Evolutionary conservation across 176 grass and related monocot species (phyloP).

Genomic region (Calamus simplicifolius): DNA sequence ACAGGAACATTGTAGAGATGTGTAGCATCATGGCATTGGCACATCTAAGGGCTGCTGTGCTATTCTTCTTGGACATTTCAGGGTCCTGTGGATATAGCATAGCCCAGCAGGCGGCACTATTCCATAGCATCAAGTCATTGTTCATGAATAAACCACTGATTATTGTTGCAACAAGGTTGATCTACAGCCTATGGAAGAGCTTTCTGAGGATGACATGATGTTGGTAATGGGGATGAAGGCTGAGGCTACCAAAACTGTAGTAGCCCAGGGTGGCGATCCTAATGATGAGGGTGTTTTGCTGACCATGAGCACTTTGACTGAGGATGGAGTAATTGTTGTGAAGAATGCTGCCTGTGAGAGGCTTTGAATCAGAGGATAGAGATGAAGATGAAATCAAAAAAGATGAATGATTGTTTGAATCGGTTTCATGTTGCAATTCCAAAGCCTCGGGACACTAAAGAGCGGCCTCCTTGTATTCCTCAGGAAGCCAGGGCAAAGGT

Average conservation of each 20-base stretch:
- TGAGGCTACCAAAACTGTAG: conserved; percentile 28
- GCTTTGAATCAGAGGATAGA: conserved; percentile 42
- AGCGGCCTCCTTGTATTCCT: conserved; percentile 48
- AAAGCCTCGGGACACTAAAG: conserved; percentile 68
- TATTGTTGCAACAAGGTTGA: conserved; percentile 82
- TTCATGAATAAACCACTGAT: conserved; percentile 76
- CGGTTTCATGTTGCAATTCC: conserved; percentile 78
- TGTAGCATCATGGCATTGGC: conserved; percentile 43
- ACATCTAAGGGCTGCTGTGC: conserved; percentile 33
- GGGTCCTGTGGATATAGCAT: conserved; percentile 77
- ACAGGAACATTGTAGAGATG: conserved; percentile 55
- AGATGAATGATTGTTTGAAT: conserved; percentile 43
- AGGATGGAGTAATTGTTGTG: conserved; percentile 65
- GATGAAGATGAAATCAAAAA: conserved; percentile 51
- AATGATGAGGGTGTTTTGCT: conserved; percentile 54
- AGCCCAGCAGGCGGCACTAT: conserved; percentile 63
- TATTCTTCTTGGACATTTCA: conserved; percentile 59
- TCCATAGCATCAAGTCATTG: conserved; percentile 73
- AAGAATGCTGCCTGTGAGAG: conserved; percentile 53
- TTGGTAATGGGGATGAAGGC: conserved; percentile 48
- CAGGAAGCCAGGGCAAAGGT: conserved; percentile 30
- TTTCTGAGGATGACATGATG: conserved; percentile 62
- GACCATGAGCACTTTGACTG: conserved; percentile 76
- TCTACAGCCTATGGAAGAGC: conserved; percentile 54
- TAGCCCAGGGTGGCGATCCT: conserved; percentile 26